Base-by-base conservation (phyloP, 2,329 filamentous ascomycete genomes). In the Tolypocladium tundrense region DNA sequence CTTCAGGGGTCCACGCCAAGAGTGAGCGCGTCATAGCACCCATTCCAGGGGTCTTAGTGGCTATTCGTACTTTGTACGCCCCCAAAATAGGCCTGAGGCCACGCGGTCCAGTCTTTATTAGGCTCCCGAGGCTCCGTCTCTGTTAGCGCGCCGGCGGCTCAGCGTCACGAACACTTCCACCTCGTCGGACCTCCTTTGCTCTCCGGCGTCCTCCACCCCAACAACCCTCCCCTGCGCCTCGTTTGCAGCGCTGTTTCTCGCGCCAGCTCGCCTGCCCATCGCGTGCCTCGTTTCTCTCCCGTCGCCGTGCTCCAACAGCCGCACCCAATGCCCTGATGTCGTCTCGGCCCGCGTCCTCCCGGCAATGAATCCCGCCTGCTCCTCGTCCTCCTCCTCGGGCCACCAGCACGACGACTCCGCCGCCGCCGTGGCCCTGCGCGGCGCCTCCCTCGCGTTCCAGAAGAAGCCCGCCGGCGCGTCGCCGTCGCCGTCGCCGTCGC, bases 381-480 rank as follows among this genome's bases (percentile, higher is more conserved):
- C 60, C 19, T 57, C 60, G 43, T 60, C 62, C 51, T 67, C 67
- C 39, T 61, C 63, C 57, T 61, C 64, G 58, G 70, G 67, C 57
- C 65, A 68, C 56, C 67, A 68, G 56, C 66, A 68, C 56, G 67
- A 73, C 61, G 67, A 70, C 62, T 67, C 67, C 67, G 69, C 77
- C 16, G 78, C 79, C 54, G 70, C 76, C 9, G 60, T 50, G n/a
- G 80, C 80, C 54, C 70, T 84, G 58, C 76, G 73, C 59, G 82
- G 82, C 56, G 82, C 82, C 11, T 79, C 77, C 13, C 73, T 84
- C 33, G 82, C 82, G 24, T 85, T 84, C 61, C 72, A 75, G 53
- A 70, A 67, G 39, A 65, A 66, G 55, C 66, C 67, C 11, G 63
- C 63, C 43, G 62, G 63, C 27, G 61, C 67, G 14, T 62, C 63